Percentiles rank a stretch among this genome's conserved stretches.
Conservation (phyloP, 192 early-diverging fungal species). For the Tieghemiomyces parasiticus region DNA sequence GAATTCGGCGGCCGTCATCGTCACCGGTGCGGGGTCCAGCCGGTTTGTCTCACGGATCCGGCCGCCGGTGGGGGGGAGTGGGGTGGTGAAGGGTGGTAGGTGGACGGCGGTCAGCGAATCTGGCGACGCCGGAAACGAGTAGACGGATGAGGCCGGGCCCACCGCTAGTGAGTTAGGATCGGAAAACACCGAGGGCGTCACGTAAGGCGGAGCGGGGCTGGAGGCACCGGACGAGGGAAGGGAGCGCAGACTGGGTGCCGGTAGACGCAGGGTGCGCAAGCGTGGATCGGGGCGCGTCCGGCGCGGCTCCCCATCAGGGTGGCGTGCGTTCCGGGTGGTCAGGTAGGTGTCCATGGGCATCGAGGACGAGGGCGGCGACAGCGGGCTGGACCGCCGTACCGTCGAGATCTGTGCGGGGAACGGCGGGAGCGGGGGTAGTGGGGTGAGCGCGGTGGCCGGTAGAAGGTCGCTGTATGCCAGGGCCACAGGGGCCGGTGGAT, state of each 20-base stretch:
- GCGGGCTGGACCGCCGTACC: too few species aligned
- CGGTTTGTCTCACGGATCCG: too few species aligned
- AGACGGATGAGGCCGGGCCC: background rate
- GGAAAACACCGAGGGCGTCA: slow-evolving; percentile 3
- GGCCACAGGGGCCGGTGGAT: too few species aligned
- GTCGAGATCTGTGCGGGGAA: too few species aligned
- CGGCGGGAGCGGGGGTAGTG: too few species aligned
- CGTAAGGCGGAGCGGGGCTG: background rate
- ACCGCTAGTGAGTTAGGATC: slow-evolving; percentile 4
- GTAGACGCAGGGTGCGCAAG: background rate
- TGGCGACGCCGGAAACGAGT: slow-evolving; percentile 5
- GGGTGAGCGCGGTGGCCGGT: too few species aligned
- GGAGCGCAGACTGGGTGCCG: background rate
- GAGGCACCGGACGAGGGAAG: background rate
- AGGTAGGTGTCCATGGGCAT: too few species aligned
- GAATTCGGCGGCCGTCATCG: background rate
- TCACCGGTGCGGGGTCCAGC: too few species aligned
- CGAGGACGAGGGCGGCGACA: too few species aligned
- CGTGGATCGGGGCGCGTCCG: background rate
- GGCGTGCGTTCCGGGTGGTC: too few species aligned
- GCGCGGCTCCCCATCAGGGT: too few species aligned
- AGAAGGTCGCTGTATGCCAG: too few species aligned
- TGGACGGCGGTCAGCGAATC: background rate
- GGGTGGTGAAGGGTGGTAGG: background rate
- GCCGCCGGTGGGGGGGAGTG: background rate